Percentiles rank a stretch among this genome's conserved stretches.
Conservation (phyloP, 352 stramenopile genomes). For the Globisporangium solare region DNA sequence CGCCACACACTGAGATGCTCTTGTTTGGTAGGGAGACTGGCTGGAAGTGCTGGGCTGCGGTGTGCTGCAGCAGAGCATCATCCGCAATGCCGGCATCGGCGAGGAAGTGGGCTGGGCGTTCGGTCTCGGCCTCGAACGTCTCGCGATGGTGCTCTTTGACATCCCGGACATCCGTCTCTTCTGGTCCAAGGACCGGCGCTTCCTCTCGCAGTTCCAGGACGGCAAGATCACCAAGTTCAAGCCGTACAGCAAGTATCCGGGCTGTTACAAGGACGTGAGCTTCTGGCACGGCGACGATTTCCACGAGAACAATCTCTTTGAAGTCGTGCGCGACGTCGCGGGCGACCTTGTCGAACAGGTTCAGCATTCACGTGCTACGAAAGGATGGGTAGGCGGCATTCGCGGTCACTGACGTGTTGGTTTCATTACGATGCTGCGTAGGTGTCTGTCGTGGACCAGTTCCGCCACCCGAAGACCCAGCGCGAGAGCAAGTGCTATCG, state of each 20-base stretch:
- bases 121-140: slow-evolving; percentile 96
- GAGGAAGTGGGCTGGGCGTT: slow-evolving; percentile 96
- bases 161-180: slow-evolving; percentile 99
- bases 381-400: not conserved
- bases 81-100: slow-evolving; percentile 83
- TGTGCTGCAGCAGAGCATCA: slow-evolving; percentile 94
- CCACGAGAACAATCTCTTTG: slow-evolving; percentile 97
- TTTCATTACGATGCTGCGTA: slow-evolving; percentile 26
- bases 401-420: not conserved
- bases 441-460: slow-evolving; percentile 90
- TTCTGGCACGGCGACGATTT: slow-evolving; percentile 94
- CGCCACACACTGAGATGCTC: not conserved
- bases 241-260: slow-evolving; percentile 98
- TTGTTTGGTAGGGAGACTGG: slow-evolving; percentile 86
- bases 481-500: slow-evolving; percentile 95
- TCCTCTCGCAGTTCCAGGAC: slow-evolving; percentile 91
- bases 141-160: slow-evolving; percentile 99
- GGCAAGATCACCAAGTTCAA: slow-evolving; percentile 96
- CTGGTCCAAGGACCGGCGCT: slow-evolving; percentile 95
- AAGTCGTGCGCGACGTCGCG: slow-evolving; percentile 94
- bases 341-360: slow-evolving; percentile 97
- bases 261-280: slow-evolving; percentile 98
- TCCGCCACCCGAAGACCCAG: slow-evolving; percentile 96
- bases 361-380: not conserved
- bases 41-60: slow-evolving; percentile 98